Evolutionary conservation across 495 filamentous ascomycete species (phyloP), one percentile per base, ranked within the genome.

Genomic region (Hyaloscypha bicolor): DNA sequence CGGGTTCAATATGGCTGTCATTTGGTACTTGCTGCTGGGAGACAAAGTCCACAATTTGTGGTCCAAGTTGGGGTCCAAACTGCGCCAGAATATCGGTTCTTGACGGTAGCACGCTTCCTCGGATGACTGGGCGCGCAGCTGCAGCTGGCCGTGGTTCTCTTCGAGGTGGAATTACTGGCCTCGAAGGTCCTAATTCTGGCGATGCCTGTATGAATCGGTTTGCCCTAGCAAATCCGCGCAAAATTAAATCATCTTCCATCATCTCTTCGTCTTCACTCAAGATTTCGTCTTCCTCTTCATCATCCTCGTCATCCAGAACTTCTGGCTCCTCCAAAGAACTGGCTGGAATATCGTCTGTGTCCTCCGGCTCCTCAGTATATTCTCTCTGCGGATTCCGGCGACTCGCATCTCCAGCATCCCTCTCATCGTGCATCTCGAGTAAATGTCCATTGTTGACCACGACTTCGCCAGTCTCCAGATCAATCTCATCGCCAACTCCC

Each of bases 381-480:
- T 52, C 63, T 9, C 30, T 32, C 30, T 12, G 30, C 9, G 12
- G 16, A 4, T 35, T 61, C 30, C 56, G 63, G 1, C 62, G 37
- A 29, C 31, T 31, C 29, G 25, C 25, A 62, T 69, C 62, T 21
- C 81, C 82, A 29, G 74, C 71, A 64, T 87, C 85, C 25, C 76
- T 78, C 55, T 89, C 86, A 52, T 79, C 75, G 11, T 77, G 75
- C 76, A 93, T 81, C 25, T 82, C 80, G 35, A 79, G 61, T 51
- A 96, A 72, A 79, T 97, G 94, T 3, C 95, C 94, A 82, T 96
- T 94, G 75, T 97, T 83, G 37, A 97, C 89, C 16, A 94, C 82
- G 32, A 99, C 88, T 55, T 91, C 79, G 25, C 91, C 92, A 0
- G 90, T 95, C 64, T 80, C 78, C 29, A 93, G 76, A 78, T 95